phyloP scores from a whole-genome alignment of 2,329 filamentous ascomycete genomes.

The Ascochyta viciae-villosae region DNA sequence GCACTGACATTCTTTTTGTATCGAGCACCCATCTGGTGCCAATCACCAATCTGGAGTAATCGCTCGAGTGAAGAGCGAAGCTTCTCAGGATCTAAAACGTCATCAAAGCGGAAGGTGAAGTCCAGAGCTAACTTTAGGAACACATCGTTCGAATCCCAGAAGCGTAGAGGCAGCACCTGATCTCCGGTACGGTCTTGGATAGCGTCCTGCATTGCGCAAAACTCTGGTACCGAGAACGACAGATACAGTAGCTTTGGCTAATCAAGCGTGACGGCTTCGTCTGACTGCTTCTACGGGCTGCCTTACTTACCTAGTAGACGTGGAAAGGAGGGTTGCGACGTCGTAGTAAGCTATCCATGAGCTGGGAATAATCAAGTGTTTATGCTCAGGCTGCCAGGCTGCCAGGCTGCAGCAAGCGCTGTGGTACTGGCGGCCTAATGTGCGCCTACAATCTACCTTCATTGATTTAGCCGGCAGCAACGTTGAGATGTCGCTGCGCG shows the following conservation, averaged over 20 bases:
- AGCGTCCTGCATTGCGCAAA: background rate
- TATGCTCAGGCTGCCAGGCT: background rate
- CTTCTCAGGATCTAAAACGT: background rate
- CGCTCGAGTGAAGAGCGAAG: background rate
- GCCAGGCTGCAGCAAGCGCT: background rate
- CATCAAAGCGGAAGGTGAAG: background rate
- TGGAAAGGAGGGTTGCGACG: too few relatives aligned
- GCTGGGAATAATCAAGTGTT: background rate
- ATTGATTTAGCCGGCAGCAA: background rate
- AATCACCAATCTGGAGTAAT: background rate
- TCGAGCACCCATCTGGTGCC: background rate
- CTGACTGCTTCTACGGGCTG: too few relatives aligned
- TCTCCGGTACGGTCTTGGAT: background rate
- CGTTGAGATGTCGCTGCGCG: background rate
- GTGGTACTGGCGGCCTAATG: too few relatives aligned
- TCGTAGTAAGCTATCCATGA: too few relatives aligned
- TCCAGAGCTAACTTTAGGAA: background rate
- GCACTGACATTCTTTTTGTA: slow-evolving; percentile 1
- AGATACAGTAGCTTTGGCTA: too few relatives aligned
- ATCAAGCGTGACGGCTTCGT: too few relatives aligned
- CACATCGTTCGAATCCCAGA: background rate
- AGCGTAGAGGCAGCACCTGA: background rate
- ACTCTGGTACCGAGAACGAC: background rate
- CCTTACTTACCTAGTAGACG: too few relatives aligned
- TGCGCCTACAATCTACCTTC: background rate